Conservation (phyloP, 176 grass and related monocot genomes). For the Neostapfia colusana region DNA sequence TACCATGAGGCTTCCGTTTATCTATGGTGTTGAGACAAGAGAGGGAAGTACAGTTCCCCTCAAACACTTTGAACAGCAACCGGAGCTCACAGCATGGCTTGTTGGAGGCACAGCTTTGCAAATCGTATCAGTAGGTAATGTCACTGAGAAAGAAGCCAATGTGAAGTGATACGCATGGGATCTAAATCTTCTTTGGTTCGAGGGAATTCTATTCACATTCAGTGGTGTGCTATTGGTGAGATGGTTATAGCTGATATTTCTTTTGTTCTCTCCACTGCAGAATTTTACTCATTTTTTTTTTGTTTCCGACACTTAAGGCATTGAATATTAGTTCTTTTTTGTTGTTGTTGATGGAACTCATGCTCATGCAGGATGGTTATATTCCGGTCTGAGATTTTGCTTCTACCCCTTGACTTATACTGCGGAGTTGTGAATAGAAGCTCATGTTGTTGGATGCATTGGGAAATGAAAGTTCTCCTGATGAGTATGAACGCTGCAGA, state of each 20-base stretch:
- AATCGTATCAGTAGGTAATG: conserved; percentile 57
- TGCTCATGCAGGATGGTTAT: neutral
- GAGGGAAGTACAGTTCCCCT: conserved; percentile 57
- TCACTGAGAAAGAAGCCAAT: conserved; percentile 38
- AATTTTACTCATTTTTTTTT: neutral
- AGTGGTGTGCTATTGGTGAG: conserved; percentile 32
- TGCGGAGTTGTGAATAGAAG: conserved; percentile 5
- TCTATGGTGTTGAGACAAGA: conserved; percentile 72
- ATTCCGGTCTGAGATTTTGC: conserved; percentile 11
- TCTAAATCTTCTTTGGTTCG: conserved; percentile 8
- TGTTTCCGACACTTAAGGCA: conserved; percentile 18
- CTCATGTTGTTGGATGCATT: neutral
- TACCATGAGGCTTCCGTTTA: conserved; percentile 85
- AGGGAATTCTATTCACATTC: conserved; percentile 7
- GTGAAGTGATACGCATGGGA: conserved; percentile 19
- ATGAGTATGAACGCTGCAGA: conserved; percentile 17
- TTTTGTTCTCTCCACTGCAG: neutral
- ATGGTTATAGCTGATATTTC: neutral
- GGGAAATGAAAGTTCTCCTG: conserved; percentile 14
- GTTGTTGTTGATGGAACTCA: neutral
- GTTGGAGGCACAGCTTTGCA: conserved; percentile 85
- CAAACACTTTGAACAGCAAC: conserved; percentile 61
- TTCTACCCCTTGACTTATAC: conserved; percentile 23
- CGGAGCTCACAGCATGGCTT: conserved; percentile 83
- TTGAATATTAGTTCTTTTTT: neutral